Conservation (phyloP, 176 grass and related monocot species). For the Secale cereale region DNA sequence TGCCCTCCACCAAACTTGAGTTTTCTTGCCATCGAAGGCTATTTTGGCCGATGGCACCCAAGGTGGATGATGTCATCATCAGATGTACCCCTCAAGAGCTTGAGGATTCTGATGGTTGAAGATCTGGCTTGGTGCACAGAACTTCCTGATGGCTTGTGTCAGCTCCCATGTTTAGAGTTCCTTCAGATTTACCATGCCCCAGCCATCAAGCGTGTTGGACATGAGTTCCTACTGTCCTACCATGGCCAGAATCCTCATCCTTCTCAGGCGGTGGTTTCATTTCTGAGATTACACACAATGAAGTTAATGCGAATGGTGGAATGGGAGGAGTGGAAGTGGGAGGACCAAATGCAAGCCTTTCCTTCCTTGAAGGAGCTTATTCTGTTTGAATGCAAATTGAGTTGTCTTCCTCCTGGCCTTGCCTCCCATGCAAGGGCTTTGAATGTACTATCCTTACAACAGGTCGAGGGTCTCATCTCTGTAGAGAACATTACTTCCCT, state of each 20-base stretch:
- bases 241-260: not conserved
- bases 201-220: not conserved
- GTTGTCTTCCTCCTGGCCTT: not conserved
- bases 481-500: not conserved
- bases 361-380: not conserved
- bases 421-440: not conserved
- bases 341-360: not conserved
- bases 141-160: conserved; percentile 11
- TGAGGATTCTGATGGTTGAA: not conserved
- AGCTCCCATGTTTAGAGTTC: not conserved
- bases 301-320: not conserved
- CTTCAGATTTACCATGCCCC: not conserved
- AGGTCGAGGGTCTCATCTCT: not conserved
- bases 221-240: not conserved
- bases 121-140: not conserved
- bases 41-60: not conserved
- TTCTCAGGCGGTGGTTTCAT: too few relatives aligned
- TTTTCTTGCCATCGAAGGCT: not conserved
- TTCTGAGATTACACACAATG: not conserved
- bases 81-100: not conserved
- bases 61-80: not conserved
- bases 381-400: not conserved
- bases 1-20: not conserved
- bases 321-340: conserved; percentile 2
- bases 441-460: not conserved